Base-by-base conservation (phyloP, 2,329 filamentous ascomycete species). In the Dothidotthia symphoricarpi region DNA sequence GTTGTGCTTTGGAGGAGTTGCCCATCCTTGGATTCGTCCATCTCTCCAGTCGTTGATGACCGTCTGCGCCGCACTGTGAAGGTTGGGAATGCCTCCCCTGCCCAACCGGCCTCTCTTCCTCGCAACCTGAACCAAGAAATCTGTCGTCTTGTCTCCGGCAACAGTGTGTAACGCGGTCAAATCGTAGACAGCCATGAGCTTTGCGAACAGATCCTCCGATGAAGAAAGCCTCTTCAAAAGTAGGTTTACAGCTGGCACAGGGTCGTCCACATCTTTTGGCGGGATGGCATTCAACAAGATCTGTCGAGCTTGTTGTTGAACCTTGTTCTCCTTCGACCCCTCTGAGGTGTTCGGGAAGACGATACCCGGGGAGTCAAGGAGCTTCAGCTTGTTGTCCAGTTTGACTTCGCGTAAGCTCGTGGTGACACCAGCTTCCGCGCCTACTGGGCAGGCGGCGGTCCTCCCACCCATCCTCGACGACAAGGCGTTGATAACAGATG, bases 11-110 rank as follows among this genome's bases (percentile, higher is more conserved):
- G 90, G 89, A 3, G 88, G 79, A 55, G 89, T 85, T 31, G 83
- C 80, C 90, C 90, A 95, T 40, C 90, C 90, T 69, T 94, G 88
- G 56, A 98, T 94, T 35, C 93, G 81, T 16, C 90, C 91, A 64
- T 97, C 91, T 53, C 93, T 81, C 88, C 93, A 95, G 72, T 98
- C 93, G n/a, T 83, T 93, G 41, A 98, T 82, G 39, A 98, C 90
- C 1, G 88, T 85, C 78, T 93, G 91, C 47, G 91, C 93, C 6
- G 93, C 91, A 36, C 86, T 83, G 52, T 82, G 76, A 42, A 97
- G 69, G 68, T 97, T 98, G 28, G 93, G 93, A 12, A 97, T 78
- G 46, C 93, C 93, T 14, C 91, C 90, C 53, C 86, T 85, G 34
- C 91, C 88, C 12, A 98, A 75, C 40, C 93, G 77, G 36, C 93